phyloP scores from a whole-genome alignment of 805 yeast species.

The Candida oleophila region DNA sequence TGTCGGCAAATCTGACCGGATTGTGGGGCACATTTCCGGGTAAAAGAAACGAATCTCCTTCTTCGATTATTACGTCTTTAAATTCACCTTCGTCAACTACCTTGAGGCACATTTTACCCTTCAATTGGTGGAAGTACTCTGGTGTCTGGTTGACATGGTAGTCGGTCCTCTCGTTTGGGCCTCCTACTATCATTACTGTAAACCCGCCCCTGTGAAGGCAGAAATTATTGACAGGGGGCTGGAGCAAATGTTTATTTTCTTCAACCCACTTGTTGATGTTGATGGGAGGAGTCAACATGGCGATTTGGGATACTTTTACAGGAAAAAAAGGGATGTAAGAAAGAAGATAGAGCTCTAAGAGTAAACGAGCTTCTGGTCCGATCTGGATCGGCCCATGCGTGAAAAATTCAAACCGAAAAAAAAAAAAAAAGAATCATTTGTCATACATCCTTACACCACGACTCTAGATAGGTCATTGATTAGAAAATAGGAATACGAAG shows the following conservation, averaged over 20 bases:
- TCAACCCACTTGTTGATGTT: slow-evolving; percentile 78
- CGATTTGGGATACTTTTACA: neutral
- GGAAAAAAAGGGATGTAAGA: too few relatives aligned
- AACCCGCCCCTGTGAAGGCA: slow-evolving; percentile 90
- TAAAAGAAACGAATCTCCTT: slow-evolving; percentile 85
- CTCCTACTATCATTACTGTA: slow-evolving; percentile 94
- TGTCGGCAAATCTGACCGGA: slow-evolving; percentile 82
- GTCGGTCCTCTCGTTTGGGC: slow-evolving; percentile 92
- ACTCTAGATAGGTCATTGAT: too few relatives aligned
- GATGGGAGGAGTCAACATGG: slow-evolving; percentile 65
- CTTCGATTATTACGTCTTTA: slow-evolving; percentile 69
- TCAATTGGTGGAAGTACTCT: slow-evolving; percentile 86
- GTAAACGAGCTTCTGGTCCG: neutral
- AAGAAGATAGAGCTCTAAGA: too few relatives aligned
- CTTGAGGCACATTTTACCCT: slow-evolving; percentile 79
- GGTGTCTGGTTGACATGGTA: slow-evolving; percentile 94
- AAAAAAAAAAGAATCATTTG: neutral
- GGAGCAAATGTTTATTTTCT: slow-evolving; percentile 70
- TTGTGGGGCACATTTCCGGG: slow-evolving; percentile 87
- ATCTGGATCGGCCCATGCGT: slow-evolving; percentile 1
- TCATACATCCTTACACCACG: neutral
- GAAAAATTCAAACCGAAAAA: neutral
- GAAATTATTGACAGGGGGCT: slow-evolving; percentile 91
- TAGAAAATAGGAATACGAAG: too few relatives aligned
- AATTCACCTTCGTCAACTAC: slow-evolving; percentile 75